A percentile compares a stretch with the other conserved stretches of the same genome.
phyloP scores from a whole-genome alignment of 78 protist species.

The Dictyostelium firmibasis region DNA sequence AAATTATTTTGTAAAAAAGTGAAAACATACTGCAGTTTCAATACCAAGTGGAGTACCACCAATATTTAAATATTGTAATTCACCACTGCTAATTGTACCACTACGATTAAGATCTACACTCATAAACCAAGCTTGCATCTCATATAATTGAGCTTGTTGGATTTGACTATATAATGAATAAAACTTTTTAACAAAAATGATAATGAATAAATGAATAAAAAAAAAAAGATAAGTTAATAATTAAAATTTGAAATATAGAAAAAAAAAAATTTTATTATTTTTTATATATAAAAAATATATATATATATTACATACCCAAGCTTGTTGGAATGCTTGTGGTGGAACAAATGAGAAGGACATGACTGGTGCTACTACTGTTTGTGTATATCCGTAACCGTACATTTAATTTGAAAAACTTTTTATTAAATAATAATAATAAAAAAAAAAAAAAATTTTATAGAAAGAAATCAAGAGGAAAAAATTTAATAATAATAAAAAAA shows the following conservation, averaged over 20 bases:
- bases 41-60: slow-evolving; percentile 62
- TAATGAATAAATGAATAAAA: too few species aligned
- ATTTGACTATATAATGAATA: slow-evolving; percentile 15
- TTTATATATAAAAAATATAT: too few species aligned
- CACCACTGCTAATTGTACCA: not conserved
- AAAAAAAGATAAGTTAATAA: too few species aligned
- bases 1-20: not conserved
- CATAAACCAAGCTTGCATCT: slow-evolving; percentile 44
- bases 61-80: slow-evolving; percentile 23
- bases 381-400: not conserved
- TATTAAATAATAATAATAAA: too few species aligned
- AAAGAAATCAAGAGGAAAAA: too few species aligned
- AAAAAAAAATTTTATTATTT: too few species aligned
- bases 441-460: not conserved
- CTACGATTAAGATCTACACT: slow-evolving; percentile 17
- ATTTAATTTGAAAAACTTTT: too few species aligned
- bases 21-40: slow-evolving; percentile 49
- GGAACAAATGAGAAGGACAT: not conserved
- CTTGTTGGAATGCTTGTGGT: not conserved
- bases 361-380: not conserved
- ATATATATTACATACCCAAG: too few species aligned
- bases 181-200: not conserved
- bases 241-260: too few species aligned
- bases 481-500: too few species aligned
- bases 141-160: slow-evolving; percentile 13